Conservation (phyloP, 208 protist species). For the Leishmania braziliensis region DNA sequence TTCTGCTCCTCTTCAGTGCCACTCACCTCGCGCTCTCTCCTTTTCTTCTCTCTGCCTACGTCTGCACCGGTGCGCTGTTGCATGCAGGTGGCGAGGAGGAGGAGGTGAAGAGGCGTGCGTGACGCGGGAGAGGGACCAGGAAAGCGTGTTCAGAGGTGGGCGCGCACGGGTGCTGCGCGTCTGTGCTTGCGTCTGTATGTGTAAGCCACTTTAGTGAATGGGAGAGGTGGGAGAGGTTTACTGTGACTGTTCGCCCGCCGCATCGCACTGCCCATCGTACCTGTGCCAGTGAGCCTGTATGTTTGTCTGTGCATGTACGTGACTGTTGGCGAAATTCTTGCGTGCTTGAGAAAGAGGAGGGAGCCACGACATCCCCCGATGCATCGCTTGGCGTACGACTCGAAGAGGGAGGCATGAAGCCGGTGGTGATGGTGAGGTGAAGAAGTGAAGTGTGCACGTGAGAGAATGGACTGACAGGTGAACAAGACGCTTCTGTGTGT, state of each 20-base stretch:
- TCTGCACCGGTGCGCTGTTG: not conserved
- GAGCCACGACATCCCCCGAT: not conserved
- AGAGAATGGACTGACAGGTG: not conserved
- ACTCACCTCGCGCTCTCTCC: not conserved
- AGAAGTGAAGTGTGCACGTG: not conserved
- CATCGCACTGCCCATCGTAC: not conserved
- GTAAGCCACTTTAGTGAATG: slow-evolving; percentile 4
- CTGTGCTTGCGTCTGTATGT: slow-evolving; percentile 1
- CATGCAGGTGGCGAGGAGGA: not conserved
- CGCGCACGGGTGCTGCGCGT: not conserved
- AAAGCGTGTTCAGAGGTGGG: not conserved
- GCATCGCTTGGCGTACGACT: not conserved
- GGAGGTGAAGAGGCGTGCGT: not conserved
- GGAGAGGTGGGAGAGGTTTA: not conserved
- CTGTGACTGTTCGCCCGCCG: not conserved
- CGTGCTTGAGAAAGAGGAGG: not conserved
- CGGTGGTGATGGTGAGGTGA: not conserved
- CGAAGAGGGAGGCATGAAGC: not conserved
- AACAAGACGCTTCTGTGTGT: not conserved
- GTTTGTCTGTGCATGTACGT: not conserved
- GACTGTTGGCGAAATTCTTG: not conserved
- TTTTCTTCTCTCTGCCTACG: not conserved
- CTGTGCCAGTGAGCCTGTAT: not conserved
- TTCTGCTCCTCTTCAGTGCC: not conserved
- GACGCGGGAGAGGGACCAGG: not conserved